A percentile compares a stretch with the other conserved stretches of the same genome.
Evolutionary conservation across 176 grass and related monocot genomes (phyloP).

Genomic region (Olyra latifolia): DNA sequence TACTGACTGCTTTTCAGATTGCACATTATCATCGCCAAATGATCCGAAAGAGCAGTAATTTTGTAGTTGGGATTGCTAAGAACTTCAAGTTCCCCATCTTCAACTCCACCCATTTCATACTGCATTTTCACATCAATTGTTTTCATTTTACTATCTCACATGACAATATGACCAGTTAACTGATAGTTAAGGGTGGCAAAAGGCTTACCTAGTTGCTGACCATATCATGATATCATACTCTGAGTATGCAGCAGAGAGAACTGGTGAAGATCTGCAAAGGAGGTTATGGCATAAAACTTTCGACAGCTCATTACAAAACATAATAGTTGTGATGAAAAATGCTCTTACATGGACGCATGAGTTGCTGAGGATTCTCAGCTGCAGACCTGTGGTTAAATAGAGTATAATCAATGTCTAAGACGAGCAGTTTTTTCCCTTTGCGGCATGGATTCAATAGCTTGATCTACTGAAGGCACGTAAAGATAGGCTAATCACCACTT

Average conservation of each 20-base stretch:
- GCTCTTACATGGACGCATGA: slow-evolving; percentile 90
- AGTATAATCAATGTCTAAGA: no score
- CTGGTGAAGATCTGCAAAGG: no score
- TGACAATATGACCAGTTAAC: no score
- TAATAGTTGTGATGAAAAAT: slow-evolving; percentile 7
- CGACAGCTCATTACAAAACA: background rate
- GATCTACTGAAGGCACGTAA: no score
- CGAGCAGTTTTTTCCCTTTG: no score
- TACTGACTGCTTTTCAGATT: no score
- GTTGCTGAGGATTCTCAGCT: slow-evolving; percentile 81
- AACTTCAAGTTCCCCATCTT: no score
- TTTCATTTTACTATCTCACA: no score
- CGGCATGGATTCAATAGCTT: no score
- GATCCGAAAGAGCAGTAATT: slow-evolving; percentile 93
- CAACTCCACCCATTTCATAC: no score
- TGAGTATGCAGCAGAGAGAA: slow-evolving; percentile 81
- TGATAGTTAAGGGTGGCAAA: background rate
- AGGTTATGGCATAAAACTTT: background rate
- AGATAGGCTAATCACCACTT: no score
- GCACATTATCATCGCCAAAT: slow-evolving; percentile 95
- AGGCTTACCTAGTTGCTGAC: slow-evolving; percentile 83
- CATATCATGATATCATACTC: slow-evolving; percentile 97
- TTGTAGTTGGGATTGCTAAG: slow-evolving; percentile 87
- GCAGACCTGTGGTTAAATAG: slow-evolving; percentile 79
- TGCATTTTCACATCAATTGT: no score